These are phyloP conservation scores for Adansonia gregorii DNA, from an alignment of 441 rosid species.

Conservation along the genomic window DNA sequence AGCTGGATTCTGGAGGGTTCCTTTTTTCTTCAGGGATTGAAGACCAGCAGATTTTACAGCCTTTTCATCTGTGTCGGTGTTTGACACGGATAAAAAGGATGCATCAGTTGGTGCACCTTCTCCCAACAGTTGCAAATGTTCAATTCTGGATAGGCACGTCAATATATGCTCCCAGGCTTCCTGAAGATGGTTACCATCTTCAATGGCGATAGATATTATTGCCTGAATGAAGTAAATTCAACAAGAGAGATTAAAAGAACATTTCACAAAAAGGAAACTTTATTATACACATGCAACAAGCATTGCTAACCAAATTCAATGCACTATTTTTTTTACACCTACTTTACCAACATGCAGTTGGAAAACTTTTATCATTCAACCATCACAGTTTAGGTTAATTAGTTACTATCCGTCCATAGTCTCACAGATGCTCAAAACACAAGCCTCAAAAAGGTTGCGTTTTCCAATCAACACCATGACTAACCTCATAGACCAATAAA, in stretches of 20 bases:
- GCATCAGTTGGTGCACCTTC: conserved; percentile 98
- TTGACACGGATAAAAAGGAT: conserved; percentile 69
- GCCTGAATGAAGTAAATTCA: conserved; percentile 59
- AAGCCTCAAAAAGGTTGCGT: conserved; percentile 63
- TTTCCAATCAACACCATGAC: conserved; percentile 9
- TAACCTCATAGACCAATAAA: neutral
- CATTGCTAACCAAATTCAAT: neutral
- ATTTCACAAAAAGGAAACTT: conserved; percentile 24
- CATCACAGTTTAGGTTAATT: conserved; percentile 16
- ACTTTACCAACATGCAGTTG: neutral
- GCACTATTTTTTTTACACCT: neutral
- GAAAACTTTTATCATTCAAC: conserved; percentile 17
- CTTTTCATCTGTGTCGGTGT: conserved; percentile 74
- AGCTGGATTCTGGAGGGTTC: conserved; percentile 90
- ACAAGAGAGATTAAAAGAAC: conserved; percentile 25
- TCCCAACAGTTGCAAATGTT: conserved; percentile 95
- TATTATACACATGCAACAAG: conserved; percentile 4
- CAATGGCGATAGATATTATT: conserved; percentile 91
- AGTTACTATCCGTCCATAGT: neutral
- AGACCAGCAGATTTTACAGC: conserved; percentile 53
- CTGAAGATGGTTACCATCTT: conserved; percentile 95
- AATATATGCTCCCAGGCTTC: conserved; percentile 98
- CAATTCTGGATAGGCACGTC: conserved; percentile 96
- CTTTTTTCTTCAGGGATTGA: conserved; percentile 81
- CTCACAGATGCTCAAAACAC: neutral